phyloP scores from a whole-genome alignment of 345 rosid genomes.

The Eutrema japonicum region DNA sequence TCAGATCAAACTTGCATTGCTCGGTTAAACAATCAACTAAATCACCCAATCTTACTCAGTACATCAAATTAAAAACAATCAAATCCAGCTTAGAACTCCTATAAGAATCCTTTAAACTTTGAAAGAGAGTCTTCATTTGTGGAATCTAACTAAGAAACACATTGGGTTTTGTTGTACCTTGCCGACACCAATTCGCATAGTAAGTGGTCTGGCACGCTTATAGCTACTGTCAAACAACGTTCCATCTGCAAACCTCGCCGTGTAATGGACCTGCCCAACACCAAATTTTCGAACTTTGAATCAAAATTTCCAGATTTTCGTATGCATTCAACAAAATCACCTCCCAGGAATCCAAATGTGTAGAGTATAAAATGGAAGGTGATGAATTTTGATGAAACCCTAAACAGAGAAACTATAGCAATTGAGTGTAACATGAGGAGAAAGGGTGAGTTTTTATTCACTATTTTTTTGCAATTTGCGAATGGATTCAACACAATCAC shows the following conservation, averaged over 20 bases:
- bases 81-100: not conserved
- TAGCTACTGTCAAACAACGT: constrained; percentile 91
- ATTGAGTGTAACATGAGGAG: not conserved
- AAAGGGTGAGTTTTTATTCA: not conserved
- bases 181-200: constrained; percentile 94
- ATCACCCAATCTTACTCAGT: not conserved
- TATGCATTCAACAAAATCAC: not conserved
- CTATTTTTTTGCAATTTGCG: not conserved
- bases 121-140: not conserved
- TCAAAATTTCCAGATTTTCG: not conserved
- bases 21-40: not conserved
- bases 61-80: not conserved
- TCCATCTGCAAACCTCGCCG: constrained; percentile 93
- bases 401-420: not conserved
- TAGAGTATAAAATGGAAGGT: not conserved
- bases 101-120: constrained; percentile 8
- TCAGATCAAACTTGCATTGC: not conserved
- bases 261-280: constrained; percentile 67
- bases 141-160: not conserved
- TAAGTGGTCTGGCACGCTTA: constrained; percentile 88
- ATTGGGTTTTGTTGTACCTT: constrained; percentile 53
- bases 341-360: not conserved
- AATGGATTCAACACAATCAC: not conserved
- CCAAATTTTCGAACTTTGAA: constrained; percentile 28
- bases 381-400: not conserved